phyloP scores from a whole-genome alignment of 2,329 filamentous ascomycete genomes.

The Colletotrichum karsti region DNA sequence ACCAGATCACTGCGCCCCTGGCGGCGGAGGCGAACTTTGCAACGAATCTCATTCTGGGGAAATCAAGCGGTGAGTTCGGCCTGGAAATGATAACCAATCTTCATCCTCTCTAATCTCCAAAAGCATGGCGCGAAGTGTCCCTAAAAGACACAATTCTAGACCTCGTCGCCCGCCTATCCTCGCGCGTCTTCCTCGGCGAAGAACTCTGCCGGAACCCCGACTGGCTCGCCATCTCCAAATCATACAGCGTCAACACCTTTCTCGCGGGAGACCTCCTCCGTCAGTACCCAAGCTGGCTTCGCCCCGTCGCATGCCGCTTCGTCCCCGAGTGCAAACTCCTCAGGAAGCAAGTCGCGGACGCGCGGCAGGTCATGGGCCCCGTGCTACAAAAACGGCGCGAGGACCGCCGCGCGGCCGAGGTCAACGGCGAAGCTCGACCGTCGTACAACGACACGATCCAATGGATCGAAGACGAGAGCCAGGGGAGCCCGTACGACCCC shows the following conservation, averaged over 20 bases:
- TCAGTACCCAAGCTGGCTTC: not conserved
- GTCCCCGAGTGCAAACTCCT: not conserved
- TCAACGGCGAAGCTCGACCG: not conserved
- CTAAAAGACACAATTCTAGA: not conserved
- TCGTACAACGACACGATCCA: not conserved
- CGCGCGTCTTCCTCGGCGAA: constrained; percentile 56
- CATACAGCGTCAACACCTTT: constrained; percentile 43
- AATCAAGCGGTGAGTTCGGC: not conserved
- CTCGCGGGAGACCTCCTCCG: not conserved
- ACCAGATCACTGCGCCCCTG: not conserved
- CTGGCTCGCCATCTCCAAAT: constrained; percentile 54
- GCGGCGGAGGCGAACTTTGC: not conserved
- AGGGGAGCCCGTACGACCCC: not conserved
- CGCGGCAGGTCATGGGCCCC: not conserved
- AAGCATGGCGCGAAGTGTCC: not conserved
- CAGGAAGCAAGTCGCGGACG: not conserved
- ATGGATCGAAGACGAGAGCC: not conserved
- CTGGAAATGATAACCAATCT: not conserved
- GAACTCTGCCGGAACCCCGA: constrained; percentile 52
- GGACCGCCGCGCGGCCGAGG: not conserved
- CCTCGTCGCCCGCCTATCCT: constrained; percentile 56
- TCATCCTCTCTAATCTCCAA: not conserved
- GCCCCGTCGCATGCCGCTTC: not conserved
- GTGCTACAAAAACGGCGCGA: not conserved
- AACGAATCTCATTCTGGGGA: not conserved